Evolutionary conservation across 305 asterid species (phyloP).

Genomic region (Fraxinus angustifolia): DNA sequence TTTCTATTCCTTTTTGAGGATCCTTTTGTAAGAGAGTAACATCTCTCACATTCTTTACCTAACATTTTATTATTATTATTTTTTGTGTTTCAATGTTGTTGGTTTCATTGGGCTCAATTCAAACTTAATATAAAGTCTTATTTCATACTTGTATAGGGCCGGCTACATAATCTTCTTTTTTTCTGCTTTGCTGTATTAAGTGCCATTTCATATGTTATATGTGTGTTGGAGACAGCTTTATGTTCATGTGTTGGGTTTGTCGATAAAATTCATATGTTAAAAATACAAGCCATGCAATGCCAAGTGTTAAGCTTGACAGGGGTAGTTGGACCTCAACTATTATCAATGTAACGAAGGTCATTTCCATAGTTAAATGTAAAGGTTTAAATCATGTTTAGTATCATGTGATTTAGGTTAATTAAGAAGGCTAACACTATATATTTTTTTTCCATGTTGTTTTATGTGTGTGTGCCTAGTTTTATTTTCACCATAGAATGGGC

Average conservation of each 20-base stretch:
- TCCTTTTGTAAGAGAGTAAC: constrained; percentile 1
- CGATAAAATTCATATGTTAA: not conserved
- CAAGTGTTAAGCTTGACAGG: not conserved
- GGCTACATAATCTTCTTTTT: not conserved
- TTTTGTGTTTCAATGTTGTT: not conserved
- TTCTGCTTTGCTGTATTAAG: not conserved
- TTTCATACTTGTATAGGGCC: not conserved
- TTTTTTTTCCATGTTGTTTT: not conserved
- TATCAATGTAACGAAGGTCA: not conserved
- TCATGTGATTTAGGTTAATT: not conserved
- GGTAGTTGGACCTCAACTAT: not conserved
- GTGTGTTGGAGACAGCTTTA: not conserved
- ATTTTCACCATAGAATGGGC: not conserved
- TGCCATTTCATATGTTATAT: not conserved
- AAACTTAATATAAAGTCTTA: not conserved
- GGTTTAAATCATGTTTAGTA: not conserved
- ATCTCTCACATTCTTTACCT: not conserved
- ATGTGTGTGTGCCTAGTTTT: not conserved
- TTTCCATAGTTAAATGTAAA: not conserved
- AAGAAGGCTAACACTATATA: not conserved
- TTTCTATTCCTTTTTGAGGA: constrained; percentile 1
- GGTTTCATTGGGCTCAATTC: not conserved
- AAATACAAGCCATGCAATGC: not conserved
- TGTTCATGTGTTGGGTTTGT: not conserved
- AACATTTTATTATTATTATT: not conserved